Evolutionary conservation across 805 yeast genomes (phyloP), one percentile per base, ranked within the genome.

Genomic region (Saccharomycopsis guyanensis): DNA sequence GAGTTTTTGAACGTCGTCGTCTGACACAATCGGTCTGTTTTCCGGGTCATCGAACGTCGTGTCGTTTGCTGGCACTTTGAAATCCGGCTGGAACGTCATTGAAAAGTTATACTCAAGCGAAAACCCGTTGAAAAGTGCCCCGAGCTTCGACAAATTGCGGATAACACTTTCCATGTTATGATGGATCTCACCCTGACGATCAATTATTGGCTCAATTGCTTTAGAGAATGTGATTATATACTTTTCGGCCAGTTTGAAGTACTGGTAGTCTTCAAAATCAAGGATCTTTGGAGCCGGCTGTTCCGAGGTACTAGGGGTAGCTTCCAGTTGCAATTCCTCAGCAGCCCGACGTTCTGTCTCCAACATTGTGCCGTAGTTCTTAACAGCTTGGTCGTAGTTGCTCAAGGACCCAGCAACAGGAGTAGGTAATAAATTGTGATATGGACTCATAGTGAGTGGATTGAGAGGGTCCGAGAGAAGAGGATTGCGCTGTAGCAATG

Each of bases 91-190:
- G 27, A 51, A 51, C 35, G 40, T 55, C 55, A 47, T 43, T 4
- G 54, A 43, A 42, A 49, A 42, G 18, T 55, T 56, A 46, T 66
- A 66, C 53, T 79, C 82, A 27, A 79, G 61, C 50, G 78, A 70
- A 57, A 78, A 75, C 1, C 80, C 78, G 53, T 79, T 79, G 57
- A 73, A 77, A 54, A 73, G 70, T 1, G 82, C 84, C 2, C 95
- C 95, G n/a, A 86, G 61, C 52, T 85, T 93, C 0, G 86, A 80
- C 49, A 81, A 71, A 56, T 81, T 86, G 23, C 71, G 66, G 1
- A 86, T 76, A 29, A 82, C 59, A 0, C 82, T 80, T 22, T 77
- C 67, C 55, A 65, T 70, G 62, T 61, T 40, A 31, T 54, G 49
- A 13, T 42, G 46, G n/a, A 56, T 45, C 10, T 51, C 54, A 34